Evolutionary conservation across 306 rosid species (phyloP), one percentile per base, ranked within the genome.

Genomic region (Cajanus cajan): DNA sequence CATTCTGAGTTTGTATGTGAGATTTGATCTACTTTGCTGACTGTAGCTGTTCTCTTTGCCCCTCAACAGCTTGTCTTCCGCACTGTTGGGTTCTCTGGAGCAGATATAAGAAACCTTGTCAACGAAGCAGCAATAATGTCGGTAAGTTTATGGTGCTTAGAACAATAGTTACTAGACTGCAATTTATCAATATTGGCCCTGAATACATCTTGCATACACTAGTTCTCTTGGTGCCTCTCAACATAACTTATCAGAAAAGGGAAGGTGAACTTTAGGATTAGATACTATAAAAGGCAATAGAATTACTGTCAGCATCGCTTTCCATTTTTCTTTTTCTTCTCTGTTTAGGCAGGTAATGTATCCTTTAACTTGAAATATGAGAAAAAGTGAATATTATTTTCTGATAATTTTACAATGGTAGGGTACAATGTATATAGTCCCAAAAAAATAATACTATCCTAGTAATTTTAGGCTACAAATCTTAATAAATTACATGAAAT

Each of bases 61-160:
- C 57, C 80, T 80, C 25, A 48, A 84, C 92, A 95, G 99, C 96
- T 93, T 82, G 99, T 95, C 73, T 95, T 91, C 88, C 97, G 96
- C 14, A 95, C 98, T 7, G 96, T 95, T 87, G 97, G 98, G 41
- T 93, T 95, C 87, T 95, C 98, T 67, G 98, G 97, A 82, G 99
- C 99, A 25, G 98, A 95, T 83, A 89, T 95, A 45, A 88, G 94
- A 81, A 95, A 95, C 82, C 99, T 95, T 75, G 94, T 95, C 74
- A 95, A 95, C 31, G 99, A 95, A 92, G 90, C 99, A 54, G 97
- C 98, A 40, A 95, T 95, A 78, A 95, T 93, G 98, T 93, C 98
- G 86, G 99, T 91, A 83, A 64, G 98, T 90, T 43, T 62, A 66
- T 75, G n/a, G 62, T 37, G 44, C 62, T n/a, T 40, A 55, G 2